Evolutionary conservation across 805 yeast species (phyloP).

Genomic region (Yarrowia deformans): DNA sequence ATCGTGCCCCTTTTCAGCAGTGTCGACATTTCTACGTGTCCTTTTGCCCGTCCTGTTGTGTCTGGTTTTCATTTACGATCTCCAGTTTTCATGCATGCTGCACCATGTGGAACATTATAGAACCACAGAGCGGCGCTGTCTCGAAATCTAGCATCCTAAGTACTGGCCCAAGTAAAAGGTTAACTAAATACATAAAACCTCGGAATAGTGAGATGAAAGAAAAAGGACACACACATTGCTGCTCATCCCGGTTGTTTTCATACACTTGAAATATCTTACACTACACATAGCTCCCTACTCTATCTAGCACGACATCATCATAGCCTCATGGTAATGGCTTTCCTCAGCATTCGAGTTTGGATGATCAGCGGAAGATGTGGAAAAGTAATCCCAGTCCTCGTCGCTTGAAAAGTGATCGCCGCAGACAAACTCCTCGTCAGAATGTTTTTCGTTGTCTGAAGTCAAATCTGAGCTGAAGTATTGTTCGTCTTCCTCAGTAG

Average conservation of each 20-base stretch:
- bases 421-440: background rate
- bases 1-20: background rate
- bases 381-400: background rate
- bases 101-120: constrained; percentile 20
- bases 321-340: background rate
- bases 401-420: background rate
- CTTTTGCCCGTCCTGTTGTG: background rate
- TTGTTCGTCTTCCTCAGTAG: too few species aligned
- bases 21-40: background rate
- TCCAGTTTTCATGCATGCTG: constrained; percentile 26
- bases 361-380: background rate
- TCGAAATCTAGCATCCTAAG: background rate
- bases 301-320: background rate
- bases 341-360: background rate
- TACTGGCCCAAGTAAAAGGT: background rate
- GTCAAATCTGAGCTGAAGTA: too few species aligned
- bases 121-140: background rate
- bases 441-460: background rate
- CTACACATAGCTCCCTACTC: too few species aligned
- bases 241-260: too few species aligned
- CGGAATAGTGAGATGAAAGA: too few species aligned
- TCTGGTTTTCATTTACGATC: background rate
- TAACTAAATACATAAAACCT: too few species aligned
- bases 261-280: background rate
- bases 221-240: too few species aligned